Percentiles rank a stretch among this genome's conserved stretches.
These are phyloP conservation scores for Eucalyptus cloeziana DNA, from an alignment of 345 rosid species.

Conservation along the genomic window DNA sequence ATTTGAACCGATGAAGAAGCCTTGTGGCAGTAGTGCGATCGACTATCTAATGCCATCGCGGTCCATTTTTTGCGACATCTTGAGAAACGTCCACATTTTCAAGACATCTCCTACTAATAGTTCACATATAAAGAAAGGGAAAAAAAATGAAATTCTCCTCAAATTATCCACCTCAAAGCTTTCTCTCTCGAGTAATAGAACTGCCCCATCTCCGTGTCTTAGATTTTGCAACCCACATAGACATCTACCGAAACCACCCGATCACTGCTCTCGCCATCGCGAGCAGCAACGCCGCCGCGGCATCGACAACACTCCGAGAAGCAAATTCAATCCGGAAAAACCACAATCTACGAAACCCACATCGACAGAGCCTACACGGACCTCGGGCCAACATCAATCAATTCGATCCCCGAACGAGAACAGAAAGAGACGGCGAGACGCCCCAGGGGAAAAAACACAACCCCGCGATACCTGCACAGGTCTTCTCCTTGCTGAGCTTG, in stretches of 20 bases:
- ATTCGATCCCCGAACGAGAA: neutral
- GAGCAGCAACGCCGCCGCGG: neutral
- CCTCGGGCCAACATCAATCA: neutral
- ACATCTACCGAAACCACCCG: neutral
- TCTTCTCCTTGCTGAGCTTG: conserved; percentile 81
- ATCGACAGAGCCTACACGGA: neutral
- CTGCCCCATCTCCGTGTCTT: neutral
- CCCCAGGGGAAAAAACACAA: neutral
- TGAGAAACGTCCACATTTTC: neutral
- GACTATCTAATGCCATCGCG: neutral
- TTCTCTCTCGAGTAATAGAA: neutral
- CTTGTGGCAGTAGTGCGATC: neutral
- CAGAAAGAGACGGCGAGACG: neutral
- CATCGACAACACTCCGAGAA: neutral
- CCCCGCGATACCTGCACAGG: conserved; percentile 56
- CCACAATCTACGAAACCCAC: neutral
- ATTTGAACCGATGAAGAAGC: neutral
- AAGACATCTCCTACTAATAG: neutral
- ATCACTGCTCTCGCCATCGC: neutral
- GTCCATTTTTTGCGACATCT: neutral
- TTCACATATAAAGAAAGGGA: neutral
- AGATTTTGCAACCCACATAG: neutral
- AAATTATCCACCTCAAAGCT: neutral
- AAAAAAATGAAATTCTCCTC: neutral
- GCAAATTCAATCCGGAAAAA: neutral